Conservation (phyloP, 176 grass and related monocot species). For the Poa pratensis region DNA sequence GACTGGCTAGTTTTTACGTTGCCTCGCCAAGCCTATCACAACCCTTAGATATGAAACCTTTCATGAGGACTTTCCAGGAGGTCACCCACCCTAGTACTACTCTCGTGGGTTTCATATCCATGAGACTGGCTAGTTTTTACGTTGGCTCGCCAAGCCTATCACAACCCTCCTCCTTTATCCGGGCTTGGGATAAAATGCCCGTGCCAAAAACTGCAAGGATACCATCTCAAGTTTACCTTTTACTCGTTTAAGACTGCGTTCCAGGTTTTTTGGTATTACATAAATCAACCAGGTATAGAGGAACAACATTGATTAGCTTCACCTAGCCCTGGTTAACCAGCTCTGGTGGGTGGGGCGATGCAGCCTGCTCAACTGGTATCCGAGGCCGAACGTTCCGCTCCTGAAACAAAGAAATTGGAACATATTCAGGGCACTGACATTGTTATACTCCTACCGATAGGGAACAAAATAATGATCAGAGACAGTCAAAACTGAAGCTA, state of each 20-base stretch:
- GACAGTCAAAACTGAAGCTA: conserved; percentile 4
- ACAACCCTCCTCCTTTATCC: too few relatives aligned
- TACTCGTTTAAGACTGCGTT: not conserved
- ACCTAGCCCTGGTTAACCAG: conserved; percentile 30
- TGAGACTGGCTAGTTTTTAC: too few relatives aligned
- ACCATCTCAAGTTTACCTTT: not conserved
- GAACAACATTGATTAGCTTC: conserved; percentile 15
- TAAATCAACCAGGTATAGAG: not conserved
- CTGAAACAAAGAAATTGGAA: conserved; percentile 40
- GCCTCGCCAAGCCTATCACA: too few relatives aligned
- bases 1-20: too few relatives aligned
- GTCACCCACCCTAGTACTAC: too few relatives aligned
- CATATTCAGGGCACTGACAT: conserved; percentile 20
- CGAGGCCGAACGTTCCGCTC: conserved; percentile 41
- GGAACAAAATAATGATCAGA: not conserved
- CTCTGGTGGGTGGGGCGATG: conserved; percentile 2
- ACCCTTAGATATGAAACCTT: too few relatives aligned
- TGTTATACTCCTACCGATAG: not conserved
- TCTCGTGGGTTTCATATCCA: too few relatives aligned
- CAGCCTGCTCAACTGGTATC: conserved; percentile 40
- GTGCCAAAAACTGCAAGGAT: not conserved
- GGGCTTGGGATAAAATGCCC: too few relatives aligned
- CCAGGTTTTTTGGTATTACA: conserved; percentile 20
- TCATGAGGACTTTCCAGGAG: too few relatives aligned
- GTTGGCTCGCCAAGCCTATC: too few relatives aligned